A percentile compares a stretch with the other conserved stretches of the same genome.
These are phyloP conservation scores for Mangifera indica DNA, from an alignment of 345 rosid genomes.

Conservation along the genomic window DNA sequence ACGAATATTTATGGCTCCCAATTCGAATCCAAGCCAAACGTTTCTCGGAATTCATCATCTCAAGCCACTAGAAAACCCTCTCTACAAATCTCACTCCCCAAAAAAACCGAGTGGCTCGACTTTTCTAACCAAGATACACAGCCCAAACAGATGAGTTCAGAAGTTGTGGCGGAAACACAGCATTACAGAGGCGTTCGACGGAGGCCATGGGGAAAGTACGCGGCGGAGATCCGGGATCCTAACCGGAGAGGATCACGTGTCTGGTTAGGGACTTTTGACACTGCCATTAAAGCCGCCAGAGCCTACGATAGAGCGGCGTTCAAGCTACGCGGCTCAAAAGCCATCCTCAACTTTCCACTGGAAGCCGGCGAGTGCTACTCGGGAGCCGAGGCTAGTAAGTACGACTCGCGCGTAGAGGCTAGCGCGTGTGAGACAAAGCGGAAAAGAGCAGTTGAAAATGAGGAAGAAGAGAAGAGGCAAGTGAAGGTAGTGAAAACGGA, in stretches of 20 bases:
- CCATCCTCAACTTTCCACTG: conserved; percentile 83
- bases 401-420: conserved; percentile 20
- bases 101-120: conserved; percentile 46
- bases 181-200: conserved; percentile 90
- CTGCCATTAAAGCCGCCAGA: conserved; percentile 72
- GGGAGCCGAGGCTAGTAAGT: conserved; percentile 35
- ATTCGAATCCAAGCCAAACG: conserved; percentile 29
- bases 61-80: conserved; percentile 43
- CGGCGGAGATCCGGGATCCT: conserved; percentile 96
- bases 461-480: conserved; percentile 19
- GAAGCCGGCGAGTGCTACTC: conserved; percentile 49
- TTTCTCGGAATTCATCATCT: conserved; percentile 16
- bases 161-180: conserved; percentile 28
- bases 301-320: conserved; percentile 89
- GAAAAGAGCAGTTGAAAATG: conserved; percentile 28
- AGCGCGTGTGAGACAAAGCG: conserved; percentile 41
- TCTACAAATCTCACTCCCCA: conserved; percentile 52
- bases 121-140: conserved; percentile 27
- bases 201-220: conserved; percentile 96
- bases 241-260: conserved; percentile 62
- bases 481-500: conserved; percentile 32
- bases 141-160: neutral
- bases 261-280: conserved; percentile 88
- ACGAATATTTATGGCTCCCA: conserved; percentile 6
- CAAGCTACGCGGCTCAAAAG: conserved; percentile 74